phyloP scores from a whole-genome alignment of 768 basidiomycete genomes.

The Russula sp. region DNA sequence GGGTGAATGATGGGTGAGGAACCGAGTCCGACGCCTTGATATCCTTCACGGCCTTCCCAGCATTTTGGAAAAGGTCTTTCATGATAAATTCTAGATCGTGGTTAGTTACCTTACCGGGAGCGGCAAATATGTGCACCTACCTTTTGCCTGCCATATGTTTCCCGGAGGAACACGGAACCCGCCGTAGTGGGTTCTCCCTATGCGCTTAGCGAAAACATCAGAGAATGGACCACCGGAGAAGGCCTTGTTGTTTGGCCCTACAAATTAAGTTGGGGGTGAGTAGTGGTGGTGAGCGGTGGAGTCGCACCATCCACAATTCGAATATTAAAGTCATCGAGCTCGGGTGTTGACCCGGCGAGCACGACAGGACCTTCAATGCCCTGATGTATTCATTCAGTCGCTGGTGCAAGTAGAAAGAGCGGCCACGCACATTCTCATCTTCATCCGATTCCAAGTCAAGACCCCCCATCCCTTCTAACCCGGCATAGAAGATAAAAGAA shows the following conservation, averaged over 20 bases:
- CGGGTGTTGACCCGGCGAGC: conserved; percentile 67
- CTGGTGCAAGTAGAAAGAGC: conserved; percentile 6
- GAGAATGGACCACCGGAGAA: conserved; percentile 52
- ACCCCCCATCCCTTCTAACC: conserved; percentile 80
- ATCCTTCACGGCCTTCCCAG: conserved; percentile 46
- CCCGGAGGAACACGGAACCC: conserved; percentile 58
- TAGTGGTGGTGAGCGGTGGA: not conserved
- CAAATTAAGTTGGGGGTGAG: not conserved
- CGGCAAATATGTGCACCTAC: conserved; percentile 33
- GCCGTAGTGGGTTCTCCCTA: conserved; percentile 66
- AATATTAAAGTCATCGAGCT: conserved; percentile 78
- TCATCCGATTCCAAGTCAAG: conserved; percentile 75
- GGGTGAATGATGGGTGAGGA: conserved; percentile 78
- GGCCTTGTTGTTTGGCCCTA: conserved; percentile 55
- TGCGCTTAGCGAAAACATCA: conserved; percentile 49
- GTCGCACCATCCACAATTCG: conserved; percentile 68
- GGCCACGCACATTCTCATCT: conserved; percentile 57
- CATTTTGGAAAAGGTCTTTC: conserved; percentile 52
- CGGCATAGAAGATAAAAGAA: conserved; percentile 82
- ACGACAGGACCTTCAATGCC: conserved; percentile 66
- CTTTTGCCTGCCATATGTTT: conserved; percentile 81
- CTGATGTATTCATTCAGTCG: conserved; percentile 34
- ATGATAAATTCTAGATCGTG: conserved; percentile 50
- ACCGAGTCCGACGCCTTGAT: conserved; percentile 44
- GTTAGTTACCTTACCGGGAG: not conserved